Conservation (phyloP, 1,139 yeast species). For the Yamadazyma oceani region DNA sequence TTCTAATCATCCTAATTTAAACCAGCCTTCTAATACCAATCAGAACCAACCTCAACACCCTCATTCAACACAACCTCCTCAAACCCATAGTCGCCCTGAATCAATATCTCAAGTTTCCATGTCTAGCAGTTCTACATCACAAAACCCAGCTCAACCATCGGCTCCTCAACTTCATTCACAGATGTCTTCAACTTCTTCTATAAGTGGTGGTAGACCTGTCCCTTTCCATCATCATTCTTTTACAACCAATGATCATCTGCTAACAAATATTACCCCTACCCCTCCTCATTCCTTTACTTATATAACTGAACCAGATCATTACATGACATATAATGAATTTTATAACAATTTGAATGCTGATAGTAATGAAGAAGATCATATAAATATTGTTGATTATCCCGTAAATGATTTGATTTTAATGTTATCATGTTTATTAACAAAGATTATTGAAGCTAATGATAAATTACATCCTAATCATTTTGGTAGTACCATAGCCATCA, state of each 20-base stretch:
- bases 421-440: constrained; percentile 81
- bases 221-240: constrained; percentile 11
- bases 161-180: constrained; percentile 8
- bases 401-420: constrained; percentile 77
- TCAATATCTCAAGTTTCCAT: neutral
- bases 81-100: neutral
- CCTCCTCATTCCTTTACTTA: constrained; percentile 14
- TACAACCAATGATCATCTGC: constrained; percentile 10
- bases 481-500: constrained; percentile 48
- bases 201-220: constrained; percentile 3
- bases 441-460: constrained; percentile 92
- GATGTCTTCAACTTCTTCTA: constrained; percentile 4
- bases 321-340: constrained; percentile 46
- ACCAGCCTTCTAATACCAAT: no score
- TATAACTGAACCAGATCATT: constrained; percentile 40
- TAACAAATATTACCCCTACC: constrained; percentile 10
- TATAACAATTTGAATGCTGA: constrained; percentile 33
- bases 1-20: constrained; percentile 8
- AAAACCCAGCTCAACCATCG: constrained; percentile 4
- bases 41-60: no score
- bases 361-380: constrained; percentile 47
- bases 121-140: constrained; percentile 1
- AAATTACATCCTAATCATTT: constrained; percentile 72
- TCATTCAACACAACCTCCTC: no score
- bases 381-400: constrained; percentile 82